Conservation (phyloP, 2,329 filamentous ascomycete genomes). For the Diplodia sapinea region DNA sequence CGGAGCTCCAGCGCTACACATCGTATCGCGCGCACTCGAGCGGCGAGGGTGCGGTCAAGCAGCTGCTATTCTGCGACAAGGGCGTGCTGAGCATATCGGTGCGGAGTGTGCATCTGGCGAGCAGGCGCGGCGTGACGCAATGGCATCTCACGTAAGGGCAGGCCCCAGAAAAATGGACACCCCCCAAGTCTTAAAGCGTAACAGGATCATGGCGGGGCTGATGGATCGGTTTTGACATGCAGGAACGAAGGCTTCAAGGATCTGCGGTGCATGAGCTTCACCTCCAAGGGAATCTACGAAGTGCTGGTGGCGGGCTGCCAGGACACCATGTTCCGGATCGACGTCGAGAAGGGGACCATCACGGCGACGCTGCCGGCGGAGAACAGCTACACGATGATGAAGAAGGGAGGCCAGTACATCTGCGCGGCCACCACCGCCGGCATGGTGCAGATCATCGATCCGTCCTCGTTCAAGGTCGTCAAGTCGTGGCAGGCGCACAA, state of each 20-base stretch:
- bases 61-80: constrained; percentile 88
- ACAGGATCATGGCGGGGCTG: background rate
- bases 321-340: constrained; percentile 78
- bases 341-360: constrained; percentile 62
- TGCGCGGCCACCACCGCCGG: constrained; percentile 88
- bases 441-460: constrained; percentile 83
- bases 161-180: constrained; percentile 15
- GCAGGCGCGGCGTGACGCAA: constrained; percentile 78
- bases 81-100: constrained; percentile 86
- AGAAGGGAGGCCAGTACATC: constrained; percentile 80
- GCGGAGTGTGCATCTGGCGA: constrained; percentile 86
- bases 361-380: constrained; percentile 66
- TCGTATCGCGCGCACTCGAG: constrained; percentile 81
- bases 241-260: constrained; percentile 81
- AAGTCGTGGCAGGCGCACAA: constrained; percentile 92
- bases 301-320: constrained; percentile 89
- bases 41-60: constrained; percentile 78
- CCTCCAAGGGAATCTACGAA: constrained; percentile 80
- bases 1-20: constrained; percentile 85
- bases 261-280: constrained; percentile 93
- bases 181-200: background rate
- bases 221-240: constrained; percentile 29
- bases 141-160: constrained; percentile 79
- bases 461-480: constrained; percentile 75
- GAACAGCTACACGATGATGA: constrained; percentile 89